Percentiles rank a stretch among this genome's conserved stretches.
Conservation (phyloP, 2,329 filamentous ascomycete genomes). For the Arachnomyces sp. region DNA sequence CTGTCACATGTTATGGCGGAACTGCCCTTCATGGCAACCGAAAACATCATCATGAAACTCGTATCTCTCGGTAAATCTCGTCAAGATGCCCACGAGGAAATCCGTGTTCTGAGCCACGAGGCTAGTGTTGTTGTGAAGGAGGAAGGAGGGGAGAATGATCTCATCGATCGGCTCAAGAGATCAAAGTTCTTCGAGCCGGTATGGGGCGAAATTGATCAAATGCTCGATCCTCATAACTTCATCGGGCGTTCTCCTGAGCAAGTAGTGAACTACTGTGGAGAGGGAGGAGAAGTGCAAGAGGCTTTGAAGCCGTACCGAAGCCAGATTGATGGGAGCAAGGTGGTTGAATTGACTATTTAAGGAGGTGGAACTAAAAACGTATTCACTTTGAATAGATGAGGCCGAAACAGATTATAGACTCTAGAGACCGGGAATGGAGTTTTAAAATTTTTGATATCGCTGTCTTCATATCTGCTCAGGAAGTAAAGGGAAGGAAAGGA, state of each 20-base stretch:
- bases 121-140: constrained; percentile 63
- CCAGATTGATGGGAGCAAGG: not conserved
- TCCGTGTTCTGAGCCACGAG: constrained; percentile 72
- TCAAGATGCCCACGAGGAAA: constrained; percentile 80
- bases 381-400: too few relatives aligned
- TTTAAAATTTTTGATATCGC: too few relatives aligned
- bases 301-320: constrained; percentile 6
- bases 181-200: constrained; percentile 66
- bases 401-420: too few relatives aligned
- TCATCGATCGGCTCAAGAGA: constrained; percentile 66
- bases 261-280: constrained; percentile 40
- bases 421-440: too few relatives aligned
- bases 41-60: constrained; percentile 61
- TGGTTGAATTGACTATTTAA: too few relatives aligned
- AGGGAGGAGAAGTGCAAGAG: constrained; percentile 9
- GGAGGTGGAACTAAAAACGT: too few relatives aligned
- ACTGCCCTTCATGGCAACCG: constrained; percentile 78
- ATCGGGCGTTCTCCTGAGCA: constrained; percentile 48
- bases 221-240: constrained; percentile 57
- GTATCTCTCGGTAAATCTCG: constrained; percentile 61
- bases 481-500: too few relatives aligned
- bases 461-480: too few relatives aligned
- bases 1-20: constrained; percentile 60
- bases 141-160: constrained; percentile 67
- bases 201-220: constrained; percentile 57